These are phyloP conservation scores for Alternaria sp. DNA, from an alignment of 2,329 filamentous ascomycete genomes.

Conservation along the genomic window DNA sequence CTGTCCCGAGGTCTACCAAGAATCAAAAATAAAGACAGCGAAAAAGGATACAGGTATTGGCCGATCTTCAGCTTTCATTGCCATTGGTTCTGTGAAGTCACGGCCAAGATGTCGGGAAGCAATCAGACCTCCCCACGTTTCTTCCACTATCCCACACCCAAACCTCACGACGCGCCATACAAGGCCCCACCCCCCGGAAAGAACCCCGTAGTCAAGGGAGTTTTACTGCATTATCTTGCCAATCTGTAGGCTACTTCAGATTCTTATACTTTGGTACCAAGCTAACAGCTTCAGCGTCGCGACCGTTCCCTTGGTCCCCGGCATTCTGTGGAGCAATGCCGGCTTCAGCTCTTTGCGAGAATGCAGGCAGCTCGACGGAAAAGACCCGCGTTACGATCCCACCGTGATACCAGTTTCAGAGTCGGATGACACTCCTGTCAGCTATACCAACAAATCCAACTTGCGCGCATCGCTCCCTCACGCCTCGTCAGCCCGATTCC, in stretches of 20 bases:
- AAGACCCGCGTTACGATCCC: slow-evolving; percentile 64
- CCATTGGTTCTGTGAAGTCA: background rate
- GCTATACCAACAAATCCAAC: slow-evolving; percentile 31
- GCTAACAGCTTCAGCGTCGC: slow-evolving; percentile 61
- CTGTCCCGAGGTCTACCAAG: slow-evolving; percentile 10
- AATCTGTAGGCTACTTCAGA: slow-evolving; percentile 61
- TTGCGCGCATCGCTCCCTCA: slow-evolving; percentile 31
- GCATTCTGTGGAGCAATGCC: slow-evolving; percentile 74
- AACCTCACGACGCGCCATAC: slow-evolving; percentile 46
- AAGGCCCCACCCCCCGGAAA: slow-evolving; percentile 51
- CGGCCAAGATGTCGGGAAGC: slow-evolving; percentile 36
- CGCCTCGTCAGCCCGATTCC: slow-evolving; percentile 44
- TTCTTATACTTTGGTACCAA: slow-evolving; percentile 17
- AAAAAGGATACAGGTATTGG: background rate
- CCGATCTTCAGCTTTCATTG: background rate
- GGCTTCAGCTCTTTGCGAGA: slow-evolving; percentile 68
- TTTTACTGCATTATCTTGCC: slow-evolving; percentile 67
- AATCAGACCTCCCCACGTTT: slow-evolving; percentile 33
- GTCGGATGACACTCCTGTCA: slow-evolving; percentile 25
- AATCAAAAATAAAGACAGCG: background rate
- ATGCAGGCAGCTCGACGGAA: slow-evolving; percentile 63
- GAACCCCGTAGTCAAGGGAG: slow-evolving; percentile 76
- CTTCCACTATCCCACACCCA: slow-evolving; percentile 50
- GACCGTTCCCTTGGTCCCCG: slow-evolving; percentile 68
- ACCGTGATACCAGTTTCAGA: slow-evolving; percentile 61